A percentile compares a stretch with the other conserved stretches of the same genome.
These are phyloP conservation scores for Dictyostelium gargantuum DNA, from an alignment of 208 protist species.

Conservation along the genomic window DNA sequence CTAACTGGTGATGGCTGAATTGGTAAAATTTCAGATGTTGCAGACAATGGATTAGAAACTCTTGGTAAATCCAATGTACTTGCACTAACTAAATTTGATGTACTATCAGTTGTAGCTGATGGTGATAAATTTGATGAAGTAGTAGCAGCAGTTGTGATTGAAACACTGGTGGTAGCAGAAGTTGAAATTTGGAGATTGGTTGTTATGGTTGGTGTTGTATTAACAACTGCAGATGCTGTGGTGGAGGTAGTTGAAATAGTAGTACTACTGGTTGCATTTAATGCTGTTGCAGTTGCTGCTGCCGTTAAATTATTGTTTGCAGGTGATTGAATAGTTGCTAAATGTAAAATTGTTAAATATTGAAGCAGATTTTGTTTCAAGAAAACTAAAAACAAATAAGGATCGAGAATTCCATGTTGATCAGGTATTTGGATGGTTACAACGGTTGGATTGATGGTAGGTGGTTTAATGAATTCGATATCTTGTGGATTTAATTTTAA, in stretches of 20 bases:
- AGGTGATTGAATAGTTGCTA: background rate
- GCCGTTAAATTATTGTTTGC: background rate
- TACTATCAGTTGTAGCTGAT: background rate
- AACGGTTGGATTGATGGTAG: background rate
- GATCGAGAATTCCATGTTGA: background rate
- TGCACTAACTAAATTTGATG: background rate
- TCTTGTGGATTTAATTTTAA: conserved; percentile 65
- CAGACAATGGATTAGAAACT: background rate
- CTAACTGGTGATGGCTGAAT: background rate
- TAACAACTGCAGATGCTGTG: background rate
- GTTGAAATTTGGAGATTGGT: no score
- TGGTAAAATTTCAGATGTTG: background rate
- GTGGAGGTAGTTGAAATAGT: background rate
- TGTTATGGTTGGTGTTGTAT: no score
- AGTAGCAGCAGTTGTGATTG: background rate
- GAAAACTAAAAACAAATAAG: conserved; percentile 58
- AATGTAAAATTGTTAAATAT: conserved; percentile 59
- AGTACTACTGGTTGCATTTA: background rate
- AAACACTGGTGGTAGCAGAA: no score
- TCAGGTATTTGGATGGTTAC: conserved; percentile 23
- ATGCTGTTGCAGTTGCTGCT: background rate
- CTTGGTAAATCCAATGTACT: background rate
- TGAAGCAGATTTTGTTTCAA: conserved; percentile 61
- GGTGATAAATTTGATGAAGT: background rate
- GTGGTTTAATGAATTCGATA: conserved; percentile 71